A percentile compares a stretch with the other conserved stretches of the same genome.
Conservation (phyloP, 2,329 filamentous ascomycete genomes). For the Phyllosticta citribraziliensis region DNA sequence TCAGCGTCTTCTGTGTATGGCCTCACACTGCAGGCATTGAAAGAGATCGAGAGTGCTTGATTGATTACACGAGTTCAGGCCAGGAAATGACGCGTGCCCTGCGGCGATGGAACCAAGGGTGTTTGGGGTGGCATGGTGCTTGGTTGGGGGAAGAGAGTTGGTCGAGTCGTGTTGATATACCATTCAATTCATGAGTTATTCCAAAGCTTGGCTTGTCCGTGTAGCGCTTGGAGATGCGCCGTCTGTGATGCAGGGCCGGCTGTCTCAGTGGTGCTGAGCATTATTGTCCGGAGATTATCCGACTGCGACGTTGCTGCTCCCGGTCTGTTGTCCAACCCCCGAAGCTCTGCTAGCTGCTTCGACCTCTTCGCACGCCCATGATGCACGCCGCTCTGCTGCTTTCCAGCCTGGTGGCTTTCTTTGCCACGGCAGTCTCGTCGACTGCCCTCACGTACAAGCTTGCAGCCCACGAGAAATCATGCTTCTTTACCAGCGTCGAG, state of each 20-base stretch:
- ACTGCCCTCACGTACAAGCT: constrained; percentile 94
- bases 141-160: background rate
- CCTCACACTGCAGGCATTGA: background rate
- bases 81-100: background rate
- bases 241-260: no score
- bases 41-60: background rate
- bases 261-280: no score
- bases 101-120: background rate
- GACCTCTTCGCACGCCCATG: constrained; percentile 11
- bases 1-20: background rate
- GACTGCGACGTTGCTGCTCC: background rate
- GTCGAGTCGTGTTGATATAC: background rate
- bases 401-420: constrained; percentile 53
- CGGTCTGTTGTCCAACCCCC: background rate
- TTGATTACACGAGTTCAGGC: background rate
- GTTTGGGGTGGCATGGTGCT: background rate
- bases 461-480: constrained; percentile 82
- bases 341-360: background rate
- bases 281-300: background rate
- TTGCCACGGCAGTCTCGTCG: constrained; percentile 62
- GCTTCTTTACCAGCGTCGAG: constrained; percentile 79
- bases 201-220: background rate
- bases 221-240: no score
- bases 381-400: constrained; percentile 27
- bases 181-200: background rate